A percentile compares a stretch with the other conserved stretches of the same genome.
These are phyloP conservation scores for Tieghemostelium lacteum DNA, from an alignment of 78 protist species.

Conservation along the genomic window DNA sequence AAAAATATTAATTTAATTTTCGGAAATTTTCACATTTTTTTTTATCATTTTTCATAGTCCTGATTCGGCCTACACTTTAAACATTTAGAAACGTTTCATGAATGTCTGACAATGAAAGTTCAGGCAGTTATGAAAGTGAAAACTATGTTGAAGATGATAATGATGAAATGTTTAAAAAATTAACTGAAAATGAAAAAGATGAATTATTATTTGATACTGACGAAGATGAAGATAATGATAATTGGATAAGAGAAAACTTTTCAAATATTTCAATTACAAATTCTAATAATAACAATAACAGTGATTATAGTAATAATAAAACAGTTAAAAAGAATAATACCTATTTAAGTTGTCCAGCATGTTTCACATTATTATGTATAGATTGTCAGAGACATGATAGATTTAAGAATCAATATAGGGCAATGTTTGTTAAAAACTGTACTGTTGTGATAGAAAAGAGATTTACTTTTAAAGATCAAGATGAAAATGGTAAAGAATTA, in stretches of 20 bases:
- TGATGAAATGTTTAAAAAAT: no score
- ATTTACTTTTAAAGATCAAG: slow-evolving; percentile 15
- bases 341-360: slow-evolving; percentile 82
- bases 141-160: no score
- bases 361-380: slow-evolving; percentile 75
- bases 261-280: background rate
- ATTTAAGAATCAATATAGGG: slow-evolving; percentile 80
- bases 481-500: slow-evolving; percentile 1
- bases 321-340: slow-evolving; percentile 41
- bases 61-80: no score
- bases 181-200: slow-evolving; percentile 44
- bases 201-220: slow-evolving; percentile 25
- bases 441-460: background rate
- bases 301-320: background rate
- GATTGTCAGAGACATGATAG: slow-evolving; percentile 83
- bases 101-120: no score
- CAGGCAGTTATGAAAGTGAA: no score
- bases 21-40: no score
- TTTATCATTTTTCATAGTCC: no score
- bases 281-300: background rate
- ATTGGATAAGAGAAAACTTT: slow-evolving; percentile 30
- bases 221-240: slow-evolving; percentile 65
- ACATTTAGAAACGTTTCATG: no score
- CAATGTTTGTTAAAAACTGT: slow-evolving; percentile 83
- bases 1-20: no score